phyloP scores from a whole-genome alignment of 225 moss, liverwort and hornwort species.

The Pseudisothecium myosuroides region DNA sequence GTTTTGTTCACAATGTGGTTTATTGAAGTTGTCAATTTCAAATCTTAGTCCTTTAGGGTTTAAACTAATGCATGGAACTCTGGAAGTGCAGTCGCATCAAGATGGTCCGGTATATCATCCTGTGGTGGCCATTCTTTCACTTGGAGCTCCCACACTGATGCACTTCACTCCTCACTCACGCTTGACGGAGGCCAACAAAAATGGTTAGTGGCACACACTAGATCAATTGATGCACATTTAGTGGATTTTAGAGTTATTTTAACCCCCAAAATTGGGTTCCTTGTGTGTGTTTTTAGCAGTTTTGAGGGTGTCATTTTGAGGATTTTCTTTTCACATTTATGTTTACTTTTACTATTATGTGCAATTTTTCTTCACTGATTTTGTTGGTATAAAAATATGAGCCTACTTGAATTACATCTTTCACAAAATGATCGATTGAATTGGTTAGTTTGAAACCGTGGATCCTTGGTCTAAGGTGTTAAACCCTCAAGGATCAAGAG shows the following conservation, averaged over 20 bases:
- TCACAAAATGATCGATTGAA: not conserved
- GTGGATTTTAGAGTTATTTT: not conserved
- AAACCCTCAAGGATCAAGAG: not conserved
- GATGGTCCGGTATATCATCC: slow-evolving; percentile 86
- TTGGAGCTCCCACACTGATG: slow-evolving; percentile 74
- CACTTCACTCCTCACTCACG: slow-evolving; percentile 66
- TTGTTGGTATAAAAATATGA: not conserved
- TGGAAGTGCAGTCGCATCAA: slow-evolving; percentile 57
- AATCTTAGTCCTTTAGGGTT: not conserved
- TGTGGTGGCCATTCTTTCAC: slow-evolving; percentile 80
- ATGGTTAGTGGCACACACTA: not conserved
- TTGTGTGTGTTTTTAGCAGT: not conserved
- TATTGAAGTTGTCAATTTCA: not conserved
- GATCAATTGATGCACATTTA: not conserved
- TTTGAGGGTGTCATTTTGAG: not conserved
- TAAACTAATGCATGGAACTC: not conserved
- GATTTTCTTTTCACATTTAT: not conserved
- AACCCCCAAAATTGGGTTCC: not conserved
- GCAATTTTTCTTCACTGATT: not conserved
- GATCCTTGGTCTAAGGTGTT: not conserved
- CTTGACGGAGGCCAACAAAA: slow-evolving; percentile 12
- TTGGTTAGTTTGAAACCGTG: not conserved
- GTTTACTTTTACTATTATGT: not conserved
- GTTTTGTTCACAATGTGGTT: not conserved
- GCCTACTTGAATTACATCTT: not conserved